These are phyloP conservation scores for Linanthus parryae DNA, from an alignment of 148 eudicot species.

Conservation along the genomic window DNA sequence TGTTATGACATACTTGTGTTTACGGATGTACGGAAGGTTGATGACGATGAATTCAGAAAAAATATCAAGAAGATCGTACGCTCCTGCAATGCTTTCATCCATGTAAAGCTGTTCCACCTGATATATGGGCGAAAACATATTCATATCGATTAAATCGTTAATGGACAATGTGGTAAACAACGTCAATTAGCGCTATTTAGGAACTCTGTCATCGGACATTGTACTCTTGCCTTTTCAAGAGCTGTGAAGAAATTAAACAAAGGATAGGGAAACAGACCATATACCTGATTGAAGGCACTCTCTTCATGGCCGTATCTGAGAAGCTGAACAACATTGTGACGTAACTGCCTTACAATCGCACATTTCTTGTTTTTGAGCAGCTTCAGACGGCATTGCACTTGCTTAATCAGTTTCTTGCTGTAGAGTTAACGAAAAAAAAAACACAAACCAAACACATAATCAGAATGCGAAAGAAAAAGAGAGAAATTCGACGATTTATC, in stretches of 20 bases:
- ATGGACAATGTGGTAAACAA: too few relatives aligned
- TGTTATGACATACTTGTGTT: constrained; percentile 38
- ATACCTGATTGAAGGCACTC: constrained; percentile 56
- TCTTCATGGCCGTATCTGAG: constrained; percentile 46
- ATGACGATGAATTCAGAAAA: constrained; percentile 61
- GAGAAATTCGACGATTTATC: too few relatives aligned
- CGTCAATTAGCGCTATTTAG: too few relatives aligned
- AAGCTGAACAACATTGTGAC: constrained; percentile 63
- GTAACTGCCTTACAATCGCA: constrained; percentile 35
- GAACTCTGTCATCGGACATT: too few relatives aligned
- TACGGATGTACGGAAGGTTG: constrained; percentile 59
- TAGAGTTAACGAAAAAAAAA: too few relatives aligned
- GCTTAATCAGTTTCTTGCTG: constrained; percentile 71
- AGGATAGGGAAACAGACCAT: neutral
- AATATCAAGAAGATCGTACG: constrained; percentile 52
- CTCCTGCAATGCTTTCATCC: constrained; percentile 43
- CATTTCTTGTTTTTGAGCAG: constrained; percentile 56
- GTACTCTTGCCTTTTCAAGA: too few relatives aligned
- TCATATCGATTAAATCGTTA: too few relatives aligned
- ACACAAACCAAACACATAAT: too few relatives aligned
- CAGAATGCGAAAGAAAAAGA: too few relatives aligned
- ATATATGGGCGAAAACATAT: constrained; percentile 1
- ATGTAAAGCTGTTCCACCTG: constrained; percentile 61
- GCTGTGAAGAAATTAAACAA: neutral
- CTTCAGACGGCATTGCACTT: constrained; percentile 62